A percentile compares a stretch with the other conserved stretches of the same genome.
Conservation (phyloP, 2,329 filamentous ascomycete genomes). For the Emergomyces pasteurianus region DNA sequence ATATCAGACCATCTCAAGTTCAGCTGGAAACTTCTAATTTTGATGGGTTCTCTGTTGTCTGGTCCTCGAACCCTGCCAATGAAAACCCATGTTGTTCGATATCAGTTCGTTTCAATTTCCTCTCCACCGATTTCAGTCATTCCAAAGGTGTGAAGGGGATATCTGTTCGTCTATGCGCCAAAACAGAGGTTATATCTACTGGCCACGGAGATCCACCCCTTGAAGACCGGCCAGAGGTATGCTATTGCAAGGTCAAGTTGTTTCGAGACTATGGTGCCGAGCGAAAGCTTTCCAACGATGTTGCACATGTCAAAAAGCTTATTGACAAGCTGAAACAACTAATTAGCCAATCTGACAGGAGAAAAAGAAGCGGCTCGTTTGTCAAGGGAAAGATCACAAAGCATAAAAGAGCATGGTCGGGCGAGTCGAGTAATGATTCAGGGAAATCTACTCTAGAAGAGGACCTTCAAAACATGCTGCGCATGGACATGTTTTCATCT, state of each 20-base stretch:
- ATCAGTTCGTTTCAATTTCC: slow-evolving; percentile 91
- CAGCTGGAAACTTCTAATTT: slow-evolving; percentile 71
- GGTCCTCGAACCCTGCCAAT: slow-evolving; percentile 58
- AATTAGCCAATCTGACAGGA: slow-evolving; percentile 60
- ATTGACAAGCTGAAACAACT: slow-evolving; percentile 96
- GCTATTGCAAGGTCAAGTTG: slow-evolving; percentile 92
- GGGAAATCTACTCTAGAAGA: slow-evolving; percentile 31
- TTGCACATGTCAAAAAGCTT: slow-evolving; percentile 88
- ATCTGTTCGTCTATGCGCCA: slow-evolving; percentile 81
- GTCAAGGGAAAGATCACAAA: slow-evolving; percentile 54
- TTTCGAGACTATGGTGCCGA: slow-evolving; percentile 95
- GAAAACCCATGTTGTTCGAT: slow-evolving; percentile 66
- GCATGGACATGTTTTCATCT: slow-evolving; percentile 36
- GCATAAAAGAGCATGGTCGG: slow-evolving; percentile 90
- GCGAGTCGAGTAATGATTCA: slow-evolving; percentile 55
- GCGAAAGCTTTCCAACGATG: slow-evolving; percentile 85
- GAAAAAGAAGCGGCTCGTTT: slow-evolving; percentile 46
- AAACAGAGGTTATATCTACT: slow-evolving; percentile 52
- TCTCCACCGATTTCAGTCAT: slow-evolving; percentile 97
- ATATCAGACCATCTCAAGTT: slow-evolving; percentile 54
- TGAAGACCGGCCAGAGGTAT: slow-evolving; percentile 38
- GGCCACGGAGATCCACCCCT: slow-evolving; percentile 9
- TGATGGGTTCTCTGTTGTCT: slow-evolving; percentile 84
- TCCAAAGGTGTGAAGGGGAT: slow-evolving; percentile 98
- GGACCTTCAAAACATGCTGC: slow-evolving; percentile 33